Evolutionary conservation across 345 rosid species (phyloP), one percentile per base, ranked within the genome.

Genomic region (Salix arbutifolia): DNA sequence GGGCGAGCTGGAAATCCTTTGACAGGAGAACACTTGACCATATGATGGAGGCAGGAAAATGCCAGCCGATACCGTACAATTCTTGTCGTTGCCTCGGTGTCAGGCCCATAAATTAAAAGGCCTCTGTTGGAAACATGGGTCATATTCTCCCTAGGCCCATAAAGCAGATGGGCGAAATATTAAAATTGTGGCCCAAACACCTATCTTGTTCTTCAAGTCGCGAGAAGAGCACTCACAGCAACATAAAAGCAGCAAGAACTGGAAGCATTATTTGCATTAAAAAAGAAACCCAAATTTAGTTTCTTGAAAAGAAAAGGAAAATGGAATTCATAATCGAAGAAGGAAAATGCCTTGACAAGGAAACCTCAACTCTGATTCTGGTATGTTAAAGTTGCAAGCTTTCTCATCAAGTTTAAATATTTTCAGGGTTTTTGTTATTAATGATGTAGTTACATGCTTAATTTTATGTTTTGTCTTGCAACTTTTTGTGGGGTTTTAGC

Each of bases 271-370:
- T n/a, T 56, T 56, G 28, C 28, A 10, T 11, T 21, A 19, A 37
- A 21, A 62, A 35, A 4, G 21, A 37, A 35, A 67, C 23, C 44
- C 70, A 19, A 19, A 9, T 18, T n/a, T 46, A 12, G 52, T 46
- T 46, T 46, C 52, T 50, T 52, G 18, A 30, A 23, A 18, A 2
- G 30, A 38, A 44, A 18, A 64, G 13, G 44, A 67, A 46, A 71
- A 92, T 91, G 97, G 98, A 92, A 72, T 90, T 92, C 72, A 69
- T 92, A 67, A 62, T 77, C 17, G 94, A 87, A 73, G 83, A 90
- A 76, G 97, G 87, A 65, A 91, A 87, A 77, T 81, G 71, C 18
- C 72, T 78, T n/a, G 76, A 74, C 73, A 77, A 82, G 69, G 90
- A 91, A 9, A 90, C 92, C 86, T 82, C 94, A 11, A 85, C 89